phyloP scores from a whole-genome alignment of 441 rosid species.

The Biscutella laevigata region DNA sequence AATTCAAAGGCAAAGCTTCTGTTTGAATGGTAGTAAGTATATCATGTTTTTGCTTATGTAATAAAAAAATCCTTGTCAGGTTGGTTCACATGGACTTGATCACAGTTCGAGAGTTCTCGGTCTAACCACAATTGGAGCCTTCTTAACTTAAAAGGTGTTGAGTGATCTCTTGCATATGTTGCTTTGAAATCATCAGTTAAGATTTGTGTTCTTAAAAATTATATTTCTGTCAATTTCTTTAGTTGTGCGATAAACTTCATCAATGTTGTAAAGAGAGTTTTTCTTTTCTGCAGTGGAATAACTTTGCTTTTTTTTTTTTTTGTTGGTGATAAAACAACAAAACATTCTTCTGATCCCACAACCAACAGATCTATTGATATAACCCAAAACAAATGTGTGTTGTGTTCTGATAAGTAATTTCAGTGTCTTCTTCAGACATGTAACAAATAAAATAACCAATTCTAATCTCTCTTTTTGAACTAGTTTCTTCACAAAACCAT shows the following conservation, averaged over 20 bases:
- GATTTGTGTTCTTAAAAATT: slow-evolving; percentile 1
- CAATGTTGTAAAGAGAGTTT: too few relatives aligned
- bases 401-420: neutral
- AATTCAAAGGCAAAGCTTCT: neutral
- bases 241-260: too few relatives aligned
- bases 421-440: neutral
- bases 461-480: slow-evolving; percentile 1
- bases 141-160: slow-evolving; percentile 25
- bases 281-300: too few relatives aligned
- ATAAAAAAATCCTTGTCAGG: slow-evolving; percentile 34
- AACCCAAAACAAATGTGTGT: neutral
- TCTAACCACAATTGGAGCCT: slow-evolving; percentile 54
- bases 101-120: slow-evolving; percentile 69
- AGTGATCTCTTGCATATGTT: neutral
- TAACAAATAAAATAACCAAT: neutral
- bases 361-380: too few relatives aligned
- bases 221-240: slow-evolving; percentile 7
- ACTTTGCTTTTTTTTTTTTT: too few relatives aligned
- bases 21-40: slow-evolving; percentile 1
- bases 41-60: neutral
- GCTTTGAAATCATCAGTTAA: neutral
- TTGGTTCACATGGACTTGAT: slow-evolving; percentile 95
- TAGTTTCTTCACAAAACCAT: slow-evolving; percentile 6
- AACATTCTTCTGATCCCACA: too few relatives aligned
- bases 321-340: too few relatives aligned